phyloP scores from a whole-genome alignment of 2,329 filamentous ascomycete genomes.

The Ploettnerulaceae sp. region DNA sequence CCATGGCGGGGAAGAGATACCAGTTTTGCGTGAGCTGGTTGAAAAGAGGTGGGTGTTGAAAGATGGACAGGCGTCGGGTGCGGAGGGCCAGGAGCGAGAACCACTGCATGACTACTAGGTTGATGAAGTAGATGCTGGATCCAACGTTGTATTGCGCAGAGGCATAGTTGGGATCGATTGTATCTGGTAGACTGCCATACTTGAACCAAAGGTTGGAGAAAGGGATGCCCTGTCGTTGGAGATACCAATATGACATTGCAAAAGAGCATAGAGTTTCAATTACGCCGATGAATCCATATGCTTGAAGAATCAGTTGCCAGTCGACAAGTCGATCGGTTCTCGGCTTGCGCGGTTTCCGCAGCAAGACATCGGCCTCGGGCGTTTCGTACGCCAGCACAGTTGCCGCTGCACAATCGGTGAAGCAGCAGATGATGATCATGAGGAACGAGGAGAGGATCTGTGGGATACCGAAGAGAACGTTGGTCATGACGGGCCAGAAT shows the following conservation, averaged over 20 bases:
- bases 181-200: conserved; percentile 48
- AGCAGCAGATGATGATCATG: conserved; percentile 51
- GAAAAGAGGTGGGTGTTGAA: conserved; percentile 66
- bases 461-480: conserved; percentile 56
- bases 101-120: conserved; percentile 76
- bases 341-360: conserved; percentile 61
- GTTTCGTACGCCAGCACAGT: conserved; percentile 72
- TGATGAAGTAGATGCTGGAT: conserved; percentile 68
- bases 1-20: conserved; percentile 64
- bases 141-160: conserved; percentile 42
- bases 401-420: conserved; percentile 71
- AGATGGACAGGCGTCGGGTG: conserved; percentile 60
- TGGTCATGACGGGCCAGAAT: conserved; percentile 58
- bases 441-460: conserved; percentile 56
- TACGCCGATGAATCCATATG: conserved; percentile 67
- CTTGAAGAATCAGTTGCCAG: conserved; percentile 65
- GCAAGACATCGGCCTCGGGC: conserved; percentile 69
- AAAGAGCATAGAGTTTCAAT: conserved; percentile 56
- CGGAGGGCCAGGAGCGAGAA: conserved; percentile 68
- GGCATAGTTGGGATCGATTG: conserved; percentile 48
- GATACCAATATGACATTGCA: conserved; percentile 63
- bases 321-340: conserved; percentile 69
- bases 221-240: conserved; percentile 56
- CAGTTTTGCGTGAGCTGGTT: conserved; percentile 62
- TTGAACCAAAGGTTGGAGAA: conserved; percentile 65